These are phyloP conservation scores for Fusarium nygamai DNA, from an alignment of 2,329 filamentous ascomycete genomes.

Conservation along the genomic window DNA sequence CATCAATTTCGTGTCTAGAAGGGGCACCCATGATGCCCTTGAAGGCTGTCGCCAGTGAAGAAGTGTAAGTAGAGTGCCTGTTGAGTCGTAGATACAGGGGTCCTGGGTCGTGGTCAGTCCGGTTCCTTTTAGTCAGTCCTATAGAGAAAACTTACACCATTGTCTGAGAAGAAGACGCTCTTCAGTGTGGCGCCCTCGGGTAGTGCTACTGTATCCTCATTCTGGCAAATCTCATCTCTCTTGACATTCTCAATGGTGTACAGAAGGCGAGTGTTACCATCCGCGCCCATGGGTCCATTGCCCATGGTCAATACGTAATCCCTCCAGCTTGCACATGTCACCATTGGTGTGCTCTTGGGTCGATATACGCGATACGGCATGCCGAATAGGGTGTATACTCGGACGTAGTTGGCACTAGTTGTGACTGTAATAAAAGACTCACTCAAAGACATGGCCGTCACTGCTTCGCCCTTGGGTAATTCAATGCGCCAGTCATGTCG, in stretches of 20 bases:
- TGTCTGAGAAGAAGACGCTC: constrained; percentile 91
- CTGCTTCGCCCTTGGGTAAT: constrained; percentile 86
- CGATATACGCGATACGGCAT: constrained; percentile 89
- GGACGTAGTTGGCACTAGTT: constrained; percentile 87
- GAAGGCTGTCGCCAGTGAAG: constrained; percentile 90
- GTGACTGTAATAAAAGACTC: constrained; percentile 91
- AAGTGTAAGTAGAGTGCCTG: constrained; percentile 86
- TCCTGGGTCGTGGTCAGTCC: constrained; percentile 63
- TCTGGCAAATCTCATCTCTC: constrained; percentile 92
- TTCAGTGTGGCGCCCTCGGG: constrained; percentile 77
- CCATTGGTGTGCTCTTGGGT: constrained; percentile 88
- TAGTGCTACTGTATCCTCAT: constrained; percentile 89
- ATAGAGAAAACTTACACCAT: constrained; percentile 70
- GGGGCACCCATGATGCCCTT: constrained; percentile 88
- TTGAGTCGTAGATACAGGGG: constrained; percentile 94
- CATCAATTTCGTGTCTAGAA: constrained; percentile 88
- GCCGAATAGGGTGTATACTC: constrained; percentile 92
- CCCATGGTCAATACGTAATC: constrained; percentile 97
- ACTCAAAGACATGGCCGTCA: constrained; percentile 89
- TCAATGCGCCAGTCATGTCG: constrained; percentile 89
- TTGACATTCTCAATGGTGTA: constrained; percentile 97
- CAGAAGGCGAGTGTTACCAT: constrained; percentile 80
- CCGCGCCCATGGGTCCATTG: constrained; percentile 84
- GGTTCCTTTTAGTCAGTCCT: neutral
- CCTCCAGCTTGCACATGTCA: constrained; percentile 92